Percentiles rank a stretch among this genome's conserved stretches.
Evolutionary conservation across 345 rosid genomes (phyloP).

Genomic region (Camelina sativa): DNA sequence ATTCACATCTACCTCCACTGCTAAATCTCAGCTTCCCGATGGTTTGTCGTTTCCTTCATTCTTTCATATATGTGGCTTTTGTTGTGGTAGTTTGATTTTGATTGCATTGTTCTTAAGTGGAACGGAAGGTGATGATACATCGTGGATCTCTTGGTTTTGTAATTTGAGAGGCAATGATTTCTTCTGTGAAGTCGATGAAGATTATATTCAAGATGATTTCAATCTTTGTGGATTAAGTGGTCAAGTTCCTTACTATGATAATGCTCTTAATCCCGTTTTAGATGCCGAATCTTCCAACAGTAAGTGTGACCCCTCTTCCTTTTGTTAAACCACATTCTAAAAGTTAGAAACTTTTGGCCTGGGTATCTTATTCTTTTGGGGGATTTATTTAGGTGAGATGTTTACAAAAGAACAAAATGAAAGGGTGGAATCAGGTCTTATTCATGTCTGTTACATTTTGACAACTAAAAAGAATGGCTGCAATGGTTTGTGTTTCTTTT

Average conservation of each 20-base stretch:
- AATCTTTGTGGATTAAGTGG: conserved; percentile 98
- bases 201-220: conserved; percentile 97
- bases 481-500: conserved; percentile 59
- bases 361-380: too few relatives aligned
- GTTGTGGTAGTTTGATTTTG: background rate
- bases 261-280: conserved; percentile 89
- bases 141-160: conserved; percentile 99
- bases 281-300: conserved; percentile 96
- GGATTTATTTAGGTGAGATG: conserved; percentile 68
- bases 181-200: conserved; percentile 97
- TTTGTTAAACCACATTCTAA: background rate
- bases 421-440: conserved; percentile 95
- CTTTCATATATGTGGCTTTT: background rate
- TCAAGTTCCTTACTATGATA: conserved; percentile 90
- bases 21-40: conserved; percentile 63
- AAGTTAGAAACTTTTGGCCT: background rate
- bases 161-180: conserved; percentile 94
- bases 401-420: conserved; percentile 98
- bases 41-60: conserved; percentile 12
- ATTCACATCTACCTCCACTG: conserved; percentile 57
- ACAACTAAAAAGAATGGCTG: conserved; percentile 93
- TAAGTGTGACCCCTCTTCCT: conserved; percentile 40
- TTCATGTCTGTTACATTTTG: conserved; percentile 87
- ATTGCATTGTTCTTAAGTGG: conserved; percentile 53
- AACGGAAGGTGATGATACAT: conserved; percentile 94